These are phyloP conservation scores for Globisporangium echinulatum DNA, from an alignment of 352 stramenopile genomes.

Conservation along the genomic window DNA sequence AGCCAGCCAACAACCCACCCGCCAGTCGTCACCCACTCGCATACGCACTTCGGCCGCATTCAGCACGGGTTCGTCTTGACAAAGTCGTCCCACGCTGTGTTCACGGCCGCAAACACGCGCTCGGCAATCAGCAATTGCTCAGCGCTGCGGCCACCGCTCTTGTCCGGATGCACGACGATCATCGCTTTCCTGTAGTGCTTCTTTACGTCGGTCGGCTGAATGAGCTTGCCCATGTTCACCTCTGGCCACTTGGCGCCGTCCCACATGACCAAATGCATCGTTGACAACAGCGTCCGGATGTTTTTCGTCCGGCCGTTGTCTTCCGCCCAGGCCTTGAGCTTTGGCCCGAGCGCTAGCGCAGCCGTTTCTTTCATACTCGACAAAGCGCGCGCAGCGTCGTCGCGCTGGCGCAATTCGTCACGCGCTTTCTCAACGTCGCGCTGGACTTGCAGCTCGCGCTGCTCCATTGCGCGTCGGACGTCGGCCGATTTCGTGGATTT, in stretches of 20 bases:
- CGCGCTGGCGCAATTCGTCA: constrained; percentile 63
- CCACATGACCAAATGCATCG: constrained; percentile 91
- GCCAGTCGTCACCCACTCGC: background rate
- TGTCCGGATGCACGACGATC: constrained; percentile 91
- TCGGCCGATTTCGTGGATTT: constrained; percentile 75
- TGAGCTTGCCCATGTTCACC: constrained; percentile 89
- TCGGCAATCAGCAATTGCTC: constrained; percentile 89
- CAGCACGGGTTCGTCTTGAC: constrained; percentile 66
- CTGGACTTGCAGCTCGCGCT: constrained; percentile 68
- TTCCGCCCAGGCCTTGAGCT: constrained; percentile 78
- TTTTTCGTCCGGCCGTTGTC: constrained; percentile 88
- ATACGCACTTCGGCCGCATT: background rate
- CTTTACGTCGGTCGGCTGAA: constrained; percentile 88
- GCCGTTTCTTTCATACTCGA: constrained; percentile 65
- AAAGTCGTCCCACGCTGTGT: constrained; percentile 88
- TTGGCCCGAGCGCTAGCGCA: constrained; percentile 44
- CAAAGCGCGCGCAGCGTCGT: constrained; percentile 50
- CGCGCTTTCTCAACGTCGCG: constrained; percentile 65
- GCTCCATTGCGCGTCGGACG: constrained; percentile 79
- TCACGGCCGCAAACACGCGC: constrained; percentile 86
- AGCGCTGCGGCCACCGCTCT: constrained; percentile 73
- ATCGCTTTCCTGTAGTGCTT: constrained; percentile 89
- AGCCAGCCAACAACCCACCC: no score
- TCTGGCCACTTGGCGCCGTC: constrained; percentile 83
- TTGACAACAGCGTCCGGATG: constrained; percentile 87